Conservation (phyloP, 2,329 filamentous ascomycete genomes). For the Ilyonectria sp. region DNA sequence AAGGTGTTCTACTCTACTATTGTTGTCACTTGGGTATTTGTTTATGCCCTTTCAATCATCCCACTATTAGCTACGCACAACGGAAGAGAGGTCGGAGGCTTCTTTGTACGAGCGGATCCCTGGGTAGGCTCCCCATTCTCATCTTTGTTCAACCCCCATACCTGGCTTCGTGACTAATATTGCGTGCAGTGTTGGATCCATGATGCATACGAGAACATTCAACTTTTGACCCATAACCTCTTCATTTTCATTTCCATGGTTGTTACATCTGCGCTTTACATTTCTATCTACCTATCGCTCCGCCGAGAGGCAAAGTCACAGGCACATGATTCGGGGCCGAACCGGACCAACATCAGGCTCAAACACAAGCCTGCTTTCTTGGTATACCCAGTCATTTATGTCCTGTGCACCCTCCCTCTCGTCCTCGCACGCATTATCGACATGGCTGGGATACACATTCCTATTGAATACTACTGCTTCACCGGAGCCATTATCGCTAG, state of each 20-base stretch:
- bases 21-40: constrained; percentile 68
- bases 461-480: constrained; percentile 69
- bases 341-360: constrained; percentile 25
- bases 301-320: constrained; percentile 41
- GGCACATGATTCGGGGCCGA: background rate
- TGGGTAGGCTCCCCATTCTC: constrained; percentile 64
- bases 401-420: constrained; percentile 76
- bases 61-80: constrained; percentile 61
- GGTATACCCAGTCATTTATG: constrained; percentile 77
- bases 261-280: constrained; percentile 56
- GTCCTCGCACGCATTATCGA: constrained; percentile 74
- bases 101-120: constrained; percentile 74
- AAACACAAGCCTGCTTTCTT: constrained; percentile 68
- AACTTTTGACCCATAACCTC: constrained; percentile 74
- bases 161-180: background rate
- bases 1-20: constrained; percentile 66
- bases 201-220: constrained; percentile 65
- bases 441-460: constrained; percentile 68
- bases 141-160: background rate
- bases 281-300: constrained; percentile 56
- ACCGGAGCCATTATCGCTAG: constrained; percentile 71
- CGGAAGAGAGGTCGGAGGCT: constrained; percentile 56
- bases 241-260: constrained; percentile 69
- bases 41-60: constrained; percentile 69
- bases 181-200: constrained; percentile 73